These are phyloP conservation scores for Pseudoscleropodium purum DNA, from an alignment of 225 moss, liverwort and hornwort species.

Conservation along the genomic window DNA sequence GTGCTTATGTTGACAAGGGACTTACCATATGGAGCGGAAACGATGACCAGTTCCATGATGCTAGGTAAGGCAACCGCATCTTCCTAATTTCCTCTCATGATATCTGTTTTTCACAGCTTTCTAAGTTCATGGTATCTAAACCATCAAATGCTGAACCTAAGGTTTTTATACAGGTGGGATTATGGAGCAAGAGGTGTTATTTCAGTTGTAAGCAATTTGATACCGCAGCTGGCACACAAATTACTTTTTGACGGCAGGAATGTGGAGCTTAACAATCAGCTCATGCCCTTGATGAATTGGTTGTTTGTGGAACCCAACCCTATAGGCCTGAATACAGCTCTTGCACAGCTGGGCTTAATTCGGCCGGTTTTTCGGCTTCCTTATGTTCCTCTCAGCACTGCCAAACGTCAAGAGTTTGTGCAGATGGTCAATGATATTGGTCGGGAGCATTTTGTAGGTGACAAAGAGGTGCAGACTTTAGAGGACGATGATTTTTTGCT, in stretches of 20 bases:
- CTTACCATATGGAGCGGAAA: slow-evolving; percentile 86
- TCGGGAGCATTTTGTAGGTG: slow-evolving; percentile 73
- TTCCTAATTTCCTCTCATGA: not conserved
- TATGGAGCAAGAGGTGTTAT: slow-evolving; percentile 74
- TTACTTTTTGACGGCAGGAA: slow-evolving; percentile 51
- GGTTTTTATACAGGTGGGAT: slow-evolving; percentile 22
- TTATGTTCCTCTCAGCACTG: slow-evolving; percentile 53
- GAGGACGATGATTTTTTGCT: slow-evolving; percentile 31
- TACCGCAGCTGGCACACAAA: slow-evolving; percentile 53
- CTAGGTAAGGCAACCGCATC: slow-evolving; percentile 20
- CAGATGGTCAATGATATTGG: slow-evolving; percentile 71
- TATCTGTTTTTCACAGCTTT: not conserved
- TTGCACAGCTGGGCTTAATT: slow-evolving; percentile 68
- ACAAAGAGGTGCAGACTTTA: slow-evolving; percentile 26
- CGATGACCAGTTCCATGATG: slow-evolving; percentile 80
- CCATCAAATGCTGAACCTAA: not conserved
- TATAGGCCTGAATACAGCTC: slow-evolving; percentile 77
- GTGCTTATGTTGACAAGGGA: slow-evolving; percentile 40
- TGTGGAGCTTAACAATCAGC: slow-evolving; percentile 44
- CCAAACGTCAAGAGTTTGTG: slow-evolving; percentile 53
- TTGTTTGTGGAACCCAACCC: slow-evolving; percentile 82
- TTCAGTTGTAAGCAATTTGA: slow-evolving; percentile 85
- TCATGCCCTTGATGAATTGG: slow-evolving; percentile 67
- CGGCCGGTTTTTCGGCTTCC: slow-evolving; percentile 84
- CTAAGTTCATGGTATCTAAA: not conserved